Conservation (phyloP, 2,329 filamentous ascomycete species). For the Macrophomina pseudophaseolina region DNA sequence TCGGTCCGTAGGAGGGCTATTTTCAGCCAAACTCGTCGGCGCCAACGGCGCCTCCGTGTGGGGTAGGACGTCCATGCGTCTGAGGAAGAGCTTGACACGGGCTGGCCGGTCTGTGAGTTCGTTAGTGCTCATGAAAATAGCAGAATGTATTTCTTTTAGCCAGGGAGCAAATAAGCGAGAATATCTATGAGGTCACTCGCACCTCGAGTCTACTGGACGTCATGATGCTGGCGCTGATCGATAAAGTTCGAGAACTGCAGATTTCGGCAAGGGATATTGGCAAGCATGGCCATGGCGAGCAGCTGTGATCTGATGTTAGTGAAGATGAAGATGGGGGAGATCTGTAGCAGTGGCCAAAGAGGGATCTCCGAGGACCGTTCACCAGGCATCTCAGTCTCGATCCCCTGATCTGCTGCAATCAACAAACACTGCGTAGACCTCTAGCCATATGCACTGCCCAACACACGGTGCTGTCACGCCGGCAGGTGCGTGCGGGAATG, state of each 20-base stretch:
- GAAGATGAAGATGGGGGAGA: constrained; percentile 1
- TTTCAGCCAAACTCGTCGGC: not conserved
- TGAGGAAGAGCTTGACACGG: not conserved
- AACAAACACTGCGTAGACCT: not conserved
- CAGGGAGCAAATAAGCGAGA: not conserved
- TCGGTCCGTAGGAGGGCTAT: not conserved
- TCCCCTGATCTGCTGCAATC: not conserved
- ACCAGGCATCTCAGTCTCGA: not conserved
- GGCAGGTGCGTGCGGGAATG: constrained; percentile 10
- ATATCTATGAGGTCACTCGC: not conserved
- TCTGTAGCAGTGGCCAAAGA: not conserved
- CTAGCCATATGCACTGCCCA: too few relatives aligned
- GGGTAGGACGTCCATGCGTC: constrained; percentile 1
- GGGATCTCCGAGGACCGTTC: not conserved
- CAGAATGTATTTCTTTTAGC: not conserved
- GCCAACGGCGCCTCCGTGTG: not conserved
- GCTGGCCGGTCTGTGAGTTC: not conserved
- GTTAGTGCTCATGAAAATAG: not conserved
- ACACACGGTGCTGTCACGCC: not conserved
- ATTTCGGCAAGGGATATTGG: not conserved
- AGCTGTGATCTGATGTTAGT: not conserved
- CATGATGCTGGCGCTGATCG: not conserved
- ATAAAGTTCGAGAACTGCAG: not conserved
- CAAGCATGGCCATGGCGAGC: not conserved
- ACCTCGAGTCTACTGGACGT: not conserved